Conservation (phyloP, 192 early-diverging fungal species). For the Coemansia sp. region DNA sequence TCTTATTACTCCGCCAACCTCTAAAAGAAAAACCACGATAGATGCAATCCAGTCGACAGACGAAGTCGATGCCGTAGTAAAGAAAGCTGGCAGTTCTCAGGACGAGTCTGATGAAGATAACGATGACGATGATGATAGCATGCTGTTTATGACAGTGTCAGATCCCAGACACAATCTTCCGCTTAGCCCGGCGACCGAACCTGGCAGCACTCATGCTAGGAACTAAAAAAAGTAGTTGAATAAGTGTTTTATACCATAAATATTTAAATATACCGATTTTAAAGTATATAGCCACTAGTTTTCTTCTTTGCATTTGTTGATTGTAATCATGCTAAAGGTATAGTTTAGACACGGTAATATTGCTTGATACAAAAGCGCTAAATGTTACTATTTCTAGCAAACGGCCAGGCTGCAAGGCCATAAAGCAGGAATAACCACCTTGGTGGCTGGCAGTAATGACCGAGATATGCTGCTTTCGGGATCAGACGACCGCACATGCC, state of each 20-base stretch:
- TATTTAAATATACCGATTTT: background rate
- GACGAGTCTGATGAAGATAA: slow-evolving; percentile 14
- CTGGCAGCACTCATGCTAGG: too few relatives aligned
- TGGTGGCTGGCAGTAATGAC: slow-evolving; percentile 21
- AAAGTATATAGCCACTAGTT: background rate
- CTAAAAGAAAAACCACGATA: slow-evolving; percentile 7
- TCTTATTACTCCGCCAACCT: slow-evolving; percentile 24
- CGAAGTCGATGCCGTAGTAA: too few relatives aligned
- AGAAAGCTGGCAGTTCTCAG: background rate
- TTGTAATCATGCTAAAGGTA: too few relatives aligned
- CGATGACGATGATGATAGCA: slow-evolving; percentile 9
- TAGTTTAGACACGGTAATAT: too few relatives aligned
- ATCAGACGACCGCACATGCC: slow-evolving; percentile 36
- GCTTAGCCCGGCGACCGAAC: too few relatives aligned
- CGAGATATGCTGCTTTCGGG: slow-evolving; percentile 31
- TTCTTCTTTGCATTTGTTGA: background rate
- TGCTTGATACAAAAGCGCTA: too few relatives aligned
- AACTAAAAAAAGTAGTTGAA: too few relatives aligned
- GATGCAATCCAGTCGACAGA: background rate
- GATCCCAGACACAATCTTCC: too few relatives aligned
- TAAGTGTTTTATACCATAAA: background rate
- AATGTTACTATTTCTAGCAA: background rate
- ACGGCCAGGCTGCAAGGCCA: slow-evolving; percentile 8
- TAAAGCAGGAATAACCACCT: slow-evolving; percentile 15
- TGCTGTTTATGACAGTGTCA: background rate